Evolutionary conservation across 768 basidiomycete genomes (phyloP).

Genomic region (Agaricus subrufescens): DNA sequence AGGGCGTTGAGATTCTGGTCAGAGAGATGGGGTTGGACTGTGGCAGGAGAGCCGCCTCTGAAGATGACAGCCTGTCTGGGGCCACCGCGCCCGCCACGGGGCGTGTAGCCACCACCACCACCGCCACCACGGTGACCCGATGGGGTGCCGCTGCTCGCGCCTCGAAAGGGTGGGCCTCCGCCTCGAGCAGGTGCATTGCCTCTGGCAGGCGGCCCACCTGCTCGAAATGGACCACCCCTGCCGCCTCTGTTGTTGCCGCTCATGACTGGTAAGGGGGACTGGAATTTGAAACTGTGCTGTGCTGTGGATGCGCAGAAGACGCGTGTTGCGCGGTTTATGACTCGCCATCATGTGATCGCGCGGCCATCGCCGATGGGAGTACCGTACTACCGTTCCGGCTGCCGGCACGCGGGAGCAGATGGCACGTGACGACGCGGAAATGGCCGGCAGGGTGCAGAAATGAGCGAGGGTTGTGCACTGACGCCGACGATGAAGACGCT

Average conservation of each 20-base stretch:
- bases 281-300: too few species aligned
- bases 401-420: too few species aligned
- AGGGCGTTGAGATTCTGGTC: slow-evolving; percentile 28
- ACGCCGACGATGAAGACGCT: slow-evolving; percentile 37
- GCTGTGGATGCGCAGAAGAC: too few species aligned
- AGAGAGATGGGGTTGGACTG: slow-evolving; percentile 29
- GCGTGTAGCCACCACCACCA: slow-evolving; percentile 8
- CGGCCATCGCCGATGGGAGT: too few species aligned
- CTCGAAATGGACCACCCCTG: slow-evolving; percentile 11
- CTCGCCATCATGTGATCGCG: too few species aligned
- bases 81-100: slow-evolving; percentile 14
- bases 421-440: too few species aligned
- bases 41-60: slow-evolving; percentile 25
- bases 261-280: slow-evolving; percentile 9
- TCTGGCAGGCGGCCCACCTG: slow-evolving; percentile 16
- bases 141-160: not conserved
- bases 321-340: too few species aligned
- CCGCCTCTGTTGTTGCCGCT: slow-evolving; percentile 15
- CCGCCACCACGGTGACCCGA: not conserved
- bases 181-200: slow-evolving; percentile 11
- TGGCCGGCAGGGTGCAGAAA: too few species aligned
- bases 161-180: slow-evolving; percentile 7
- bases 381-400: too few species aligned
- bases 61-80: slow-evolving; percentile 31
- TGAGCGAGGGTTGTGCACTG: too few species aligned